Conservation (phyloP, 805 yeast species). For the Spathaspora passalidarum region DNA sequence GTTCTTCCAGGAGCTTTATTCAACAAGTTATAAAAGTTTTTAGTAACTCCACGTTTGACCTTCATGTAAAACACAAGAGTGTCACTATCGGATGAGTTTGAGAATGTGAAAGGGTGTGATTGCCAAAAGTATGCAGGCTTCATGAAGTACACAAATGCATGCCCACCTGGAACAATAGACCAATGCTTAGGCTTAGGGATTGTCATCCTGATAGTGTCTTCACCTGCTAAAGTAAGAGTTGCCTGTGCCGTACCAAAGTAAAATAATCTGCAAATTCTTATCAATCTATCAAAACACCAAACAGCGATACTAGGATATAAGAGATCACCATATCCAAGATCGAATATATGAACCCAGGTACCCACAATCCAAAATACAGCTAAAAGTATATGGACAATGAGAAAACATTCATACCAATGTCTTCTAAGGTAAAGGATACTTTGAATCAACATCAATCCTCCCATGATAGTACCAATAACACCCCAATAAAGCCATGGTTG, state of each 20-base stretch:
- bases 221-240: conserved; percentile 35
- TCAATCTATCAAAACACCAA: conserved; percentile 67
- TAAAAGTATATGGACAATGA: conserved; percentile 52
- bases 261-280: conserved; percentile 53
- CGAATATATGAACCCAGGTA: conserved; percentile 49
- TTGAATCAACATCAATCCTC: conserved; percentile 42
- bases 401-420: conserved; percentile 50
- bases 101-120: conserved; percentile 63
- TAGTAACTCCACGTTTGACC: conserved; percentile 34
- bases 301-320: conserved; percentile 53
- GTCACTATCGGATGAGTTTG: conserved; percentile 18
- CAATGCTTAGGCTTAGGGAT: conserved; percentile 53
- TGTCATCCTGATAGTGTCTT: conserved; percentile 47
- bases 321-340: conserved; percentile 32
- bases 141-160: conserved; percentile 55
- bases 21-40: conserved; percentile 12
- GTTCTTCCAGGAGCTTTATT: conserved; percentile 11
- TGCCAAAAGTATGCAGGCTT: conserved; percentile 52
- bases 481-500: conserved; percentile 26
- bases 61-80: conserved; percentile 27
- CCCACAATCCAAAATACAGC: conserved; percentile 49
- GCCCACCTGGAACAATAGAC: conserved; percentile 59
- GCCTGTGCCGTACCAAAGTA: conserved; percentile 62
- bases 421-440: conserved; percentile 45
- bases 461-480: conserved; percentile 26